Base-by-base conservation (phyloP, 179 eudicot species). In the Patellifolia procumbens region DNA sequence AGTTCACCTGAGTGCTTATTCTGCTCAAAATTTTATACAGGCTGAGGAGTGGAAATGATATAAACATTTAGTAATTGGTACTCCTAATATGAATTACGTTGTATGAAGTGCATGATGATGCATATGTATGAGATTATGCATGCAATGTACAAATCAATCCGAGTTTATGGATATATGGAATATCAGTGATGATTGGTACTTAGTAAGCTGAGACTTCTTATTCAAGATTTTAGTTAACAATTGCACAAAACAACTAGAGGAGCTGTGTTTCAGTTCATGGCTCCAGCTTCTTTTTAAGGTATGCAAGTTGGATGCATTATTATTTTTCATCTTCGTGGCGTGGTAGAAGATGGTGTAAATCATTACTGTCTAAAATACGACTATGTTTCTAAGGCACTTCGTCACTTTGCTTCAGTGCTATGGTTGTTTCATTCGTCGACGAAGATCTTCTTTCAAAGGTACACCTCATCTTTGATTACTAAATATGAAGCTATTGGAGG, bases 21-120 rank as follows among this genome's bases (percentile, higher is more conserved):
- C 88, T 32, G 78, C 81, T 53, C 48, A 55, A 26, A 85, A 58
- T 42, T 85, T 85, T 63, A 43, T 85, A 65, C 83, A 82, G 66
- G 82, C 81, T 6, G 56, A 82, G 56, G 85, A 85, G 74, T 83
- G 81, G 83, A 80, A 43, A 42, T 20, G 5, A n/a, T n/a, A n/a
- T n/a, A n/a, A 32, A 9, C 20, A n/a, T n/a, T n/a, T 10, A 6
- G 42, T 13, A 7, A 72, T 6, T 7, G 7, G 22, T 63, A 17
- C 49, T 48, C 9, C 6, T 45, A 32, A 7, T 49, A 45, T 8
- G 7, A 7, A 9, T 9, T 11, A 10, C 8, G 6, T 34, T 59
- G 46, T 68, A 58, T 70, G 6, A 60, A 46, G 32, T 42, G 55
- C 26, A 26, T 16, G 46, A 24, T 66, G 46, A 24, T 66, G 24